Conservation (phyloP, 2,329 filamentous ascomycete species). For the Calonectria ilicicola region DNA sequence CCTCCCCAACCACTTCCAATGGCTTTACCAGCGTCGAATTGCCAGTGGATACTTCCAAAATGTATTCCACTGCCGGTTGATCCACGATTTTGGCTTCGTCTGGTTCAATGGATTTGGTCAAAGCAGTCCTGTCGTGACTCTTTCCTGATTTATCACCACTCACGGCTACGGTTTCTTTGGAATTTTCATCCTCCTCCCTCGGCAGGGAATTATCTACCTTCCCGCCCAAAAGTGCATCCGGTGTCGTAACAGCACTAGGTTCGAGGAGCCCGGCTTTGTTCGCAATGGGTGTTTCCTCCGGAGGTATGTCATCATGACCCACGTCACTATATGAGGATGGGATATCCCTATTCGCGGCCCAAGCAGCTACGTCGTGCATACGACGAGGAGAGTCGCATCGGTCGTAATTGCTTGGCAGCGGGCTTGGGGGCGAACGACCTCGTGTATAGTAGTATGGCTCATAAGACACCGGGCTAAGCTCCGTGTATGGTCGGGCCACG, state of each 20-base stretch:
- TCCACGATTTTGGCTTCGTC: background rate
- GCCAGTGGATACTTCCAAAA: background rate
- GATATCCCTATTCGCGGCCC: conserved; percentile 54
- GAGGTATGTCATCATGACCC: conserved; percentile 35
- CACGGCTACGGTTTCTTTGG: background rate
- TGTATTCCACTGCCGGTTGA: background rate
- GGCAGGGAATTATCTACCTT: background rate
- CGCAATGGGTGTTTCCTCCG: conserved; percentile 37
- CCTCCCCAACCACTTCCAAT: conserved; percentile 1
- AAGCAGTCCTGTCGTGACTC: too few species aligned
- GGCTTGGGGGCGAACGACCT: conserved; percentile 67
- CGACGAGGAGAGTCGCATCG: conserved; percentile 47
- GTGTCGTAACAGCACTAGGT: conserved; percentile 16
- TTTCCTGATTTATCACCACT: background rate
- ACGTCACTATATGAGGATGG: conserved; percentile 55
- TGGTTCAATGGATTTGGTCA: background rate
- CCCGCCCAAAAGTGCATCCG: conserved; percentile 23
- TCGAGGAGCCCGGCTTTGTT: conserved; percentile 30
- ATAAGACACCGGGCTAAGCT: conserved; percentile 49
- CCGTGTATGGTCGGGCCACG: conserved; percentile 52
- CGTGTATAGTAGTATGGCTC: conserved; percentile 61
- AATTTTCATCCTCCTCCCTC: conserved; percentile 17
- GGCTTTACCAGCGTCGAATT: background rate
- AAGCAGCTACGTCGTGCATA: conserved; percentile 47
- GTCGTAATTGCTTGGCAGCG: conserved; percentile 58